Conservation (phyloP, 495 filamentous ascomycete species). For the Xylaria intraflava region DNA sequence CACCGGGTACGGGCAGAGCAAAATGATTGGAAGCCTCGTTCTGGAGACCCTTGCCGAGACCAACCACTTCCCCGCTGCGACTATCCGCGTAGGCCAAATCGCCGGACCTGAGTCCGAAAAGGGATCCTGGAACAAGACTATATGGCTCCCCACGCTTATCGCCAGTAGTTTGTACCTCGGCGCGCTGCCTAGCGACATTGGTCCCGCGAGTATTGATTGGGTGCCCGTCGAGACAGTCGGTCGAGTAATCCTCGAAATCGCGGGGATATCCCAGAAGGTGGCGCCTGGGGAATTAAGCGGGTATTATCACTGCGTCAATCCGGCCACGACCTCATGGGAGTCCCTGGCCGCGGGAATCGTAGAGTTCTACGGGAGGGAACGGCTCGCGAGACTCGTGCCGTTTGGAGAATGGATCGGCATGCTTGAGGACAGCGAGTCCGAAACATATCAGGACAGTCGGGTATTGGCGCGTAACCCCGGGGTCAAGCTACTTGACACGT, state of each 20-base stretch:
- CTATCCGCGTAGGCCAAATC: slow-evolving; percentile 51
- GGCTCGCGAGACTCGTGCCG: slow-evolving; percentile 29
- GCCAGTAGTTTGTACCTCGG: slow-evolving; percentile 37
- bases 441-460: slow-evolving; percentile 17
- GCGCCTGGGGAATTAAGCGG: too few species aligned
- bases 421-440: slow-evolving; percentile 30
- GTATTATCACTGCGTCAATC: slow-evolving; percentile 47
- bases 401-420: slow-evolving; percentile 36
- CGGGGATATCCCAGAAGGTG: too few species aligned
- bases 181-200: slow-evolving; percentile 35
- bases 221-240: slow-evolving; percentile 42
- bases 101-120: slow-evolving; percentile 35
- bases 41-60: slow-evolving; percentile 30
- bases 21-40: slow-evolving; percentile 42
- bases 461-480: slow-evolving; percentile 34
- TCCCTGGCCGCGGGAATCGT: slow-evolving; percentile 28
- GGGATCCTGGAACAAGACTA: slow-evolving; percentile 45
- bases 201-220: slow-evolving; percentile 47
- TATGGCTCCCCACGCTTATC: slow-evolving; percentile 52
- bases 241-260: slow-evolving; percentile 32
- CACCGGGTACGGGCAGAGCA: slow-evolving; percentile 49
- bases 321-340: slow-evolving; percentile 29
- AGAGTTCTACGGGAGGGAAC: slow-evolving; percentile 28
- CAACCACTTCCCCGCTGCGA: slow-evolving; percentile 28
- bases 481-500: slow-evolving; percentile 28